These are phyloP conservation scores for Yamadazyma endophytica DNA, from an alignment of 805 yeast genomes.

Conservation along the genomic window DNA sequence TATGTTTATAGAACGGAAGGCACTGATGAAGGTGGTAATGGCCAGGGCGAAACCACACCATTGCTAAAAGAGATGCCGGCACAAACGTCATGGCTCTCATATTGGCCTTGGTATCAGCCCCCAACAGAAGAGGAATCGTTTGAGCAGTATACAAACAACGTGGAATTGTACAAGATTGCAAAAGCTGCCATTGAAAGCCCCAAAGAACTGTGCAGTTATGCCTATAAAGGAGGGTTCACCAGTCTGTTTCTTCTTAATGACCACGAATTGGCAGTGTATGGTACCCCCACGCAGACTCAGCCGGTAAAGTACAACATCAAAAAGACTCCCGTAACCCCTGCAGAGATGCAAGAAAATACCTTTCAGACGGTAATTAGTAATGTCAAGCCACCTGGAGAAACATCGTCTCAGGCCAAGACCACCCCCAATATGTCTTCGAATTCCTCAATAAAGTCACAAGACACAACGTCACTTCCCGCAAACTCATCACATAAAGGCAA, in stretches of 20 bases:
- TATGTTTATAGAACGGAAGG: no score
- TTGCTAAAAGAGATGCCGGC: constrained; percentile 1
- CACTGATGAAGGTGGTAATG: no score
- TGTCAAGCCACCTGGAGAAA: not conserved
- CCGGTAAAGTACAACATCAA: constrained; percentile 31
- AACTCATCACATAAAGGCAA: not conserved
- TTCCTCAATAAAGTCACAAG: constrained; percentile 3
- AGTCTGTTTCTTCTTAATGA: constrained; percentile 13
- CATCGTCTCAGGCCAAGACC: not conserved
- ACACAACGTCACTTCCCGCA: not conserved
- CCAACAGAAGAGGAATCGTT: constrained; percentile 13
- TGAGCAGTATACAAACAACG: constrained; percentile 17
- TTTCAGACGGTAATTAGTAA: constrained; percentile 10
- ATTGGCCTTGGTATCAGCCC: no score
- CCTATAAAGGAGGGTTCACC: constrained; percentile 18
- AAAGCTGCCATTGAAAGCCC: constrained; percentile 29
- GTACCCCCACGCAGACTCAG: constrained; percentile 25
- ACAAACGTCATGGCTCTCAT: constrained; percentile 20
- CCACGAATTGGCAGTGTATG: constrained; percentile 30
- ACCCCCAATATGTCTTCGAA: constrained; percentile 4
- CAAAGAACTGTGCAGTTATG: constrained; percentile 30
- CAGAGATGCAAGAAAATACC: constrained; percentile 29
- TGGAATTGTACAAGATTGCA: constrained; percentile 27
- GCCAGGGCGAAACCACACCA: constrained; percentile 9
- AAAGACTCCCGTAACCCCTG: constrained; percentile 30